Evolutionary conservation across 768 basidiomycete genomes (phyloP).

Genomic region (Polyporus arcularius): DNA sequence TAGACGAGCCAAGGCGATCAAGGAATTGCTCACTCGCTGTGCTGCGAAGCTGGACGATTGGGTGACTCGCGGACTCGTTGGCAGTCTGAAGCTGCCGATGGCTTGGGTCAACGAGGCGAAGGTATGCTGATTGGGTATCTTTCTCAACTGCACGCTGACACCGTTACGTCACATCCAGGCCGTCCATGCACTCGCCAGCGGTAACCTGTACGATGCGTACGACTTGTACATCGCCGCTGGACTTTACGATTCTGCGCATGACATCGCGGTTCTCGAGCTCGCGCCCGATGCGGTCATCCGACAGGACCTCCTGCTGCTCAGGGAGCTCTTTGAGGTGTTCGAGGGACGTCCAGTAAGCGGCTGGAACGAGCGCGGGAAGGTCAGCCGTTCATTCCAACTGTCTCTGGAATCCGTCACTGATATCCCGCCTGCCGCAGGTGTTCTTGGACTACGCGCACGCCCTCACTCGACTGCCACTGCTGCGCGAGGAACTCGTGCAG

Average conservation of each 20-base stretch:
- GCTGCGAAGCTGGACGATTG: conserved; percentile 70
- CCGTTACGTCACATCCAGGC: conserved; percentile 47
- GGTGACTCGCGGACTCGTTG: conserved; percentile 68
- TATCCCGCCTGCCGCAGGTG: conserved; percentile 39
- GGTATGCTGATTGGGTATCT: conserved; percentile 40
- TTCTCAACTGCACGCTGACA: background rate
- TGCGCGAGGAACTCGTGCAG: conserved; percentile 47
- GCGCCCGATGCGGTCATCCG: conserved; percentile 84
- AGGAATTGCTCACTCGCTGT: conserved; percentile 74
- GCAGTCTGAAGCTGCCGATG: conserved; percentile 78
- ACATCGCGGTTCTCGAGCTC: conserved; percentile 81
- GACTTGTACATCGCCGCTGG: conserved; percentile 73
- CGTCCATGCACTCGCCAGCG: conserved; percentile 58
- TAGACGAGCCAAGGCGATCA: conserved; percentile 83
- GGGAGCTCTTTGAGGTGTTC: conserved; percentile 69
- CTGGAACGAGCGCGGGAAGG: conserved; percentile 88
- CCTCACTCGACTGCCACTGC: conserved; percentile 58
- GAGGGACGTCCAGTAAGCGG: conserved; percentile 58
- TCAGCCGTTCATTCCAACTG: conserved; percentile 29
- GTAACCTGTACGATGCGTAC: conserved; percentile 72
- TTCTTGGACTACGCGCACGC: conserved; percentile 74
- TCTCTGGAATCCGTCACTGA: background rate
- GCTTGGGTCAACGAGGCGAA: conserved; percentile 91
- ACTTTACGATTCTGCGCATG: conserved; percentile 73
- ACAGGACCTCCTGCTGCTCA: conserved; percentile 56